Conservation (phyloP, 192 early-diverging fungal species). For the Podila verticillata region DNA sequence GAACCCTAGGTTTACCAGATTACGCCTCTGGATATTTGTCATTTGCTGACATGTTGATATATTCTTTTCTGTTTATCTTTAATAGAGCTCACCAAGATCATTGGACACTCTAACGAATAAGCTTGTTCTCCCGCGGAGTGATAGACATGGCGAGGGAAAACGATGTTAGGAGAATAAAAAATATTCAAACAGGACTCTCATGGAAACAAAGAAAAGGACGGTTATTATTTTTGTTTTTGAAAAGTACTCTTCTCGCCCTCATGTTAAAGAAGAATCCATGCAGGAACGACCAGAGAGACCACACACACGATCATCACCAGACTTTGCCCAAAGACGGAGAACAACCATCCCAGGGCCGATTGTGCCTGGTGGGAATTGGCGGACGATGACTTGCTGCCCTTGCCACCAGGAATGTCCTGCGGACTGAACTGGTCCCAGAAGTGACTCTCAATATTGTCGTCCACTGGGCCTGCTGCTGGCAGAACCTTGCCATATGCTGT, state of each 20-base stretch:
- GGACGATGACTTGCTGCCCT: not conserved
- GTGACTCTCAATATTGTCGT: conserved; percentile 31
- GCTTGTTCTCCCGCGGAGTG: too few relatives aligned
- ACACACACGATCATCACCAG: too few relatives aligned
- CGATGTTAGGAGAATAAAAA: too few relatives aligned
- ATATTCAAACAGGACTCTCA: too few relatives aligned
- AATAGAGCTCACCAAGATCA: conserved; percentile 50
- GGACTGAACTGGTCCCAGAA: conserved; percentile 35
- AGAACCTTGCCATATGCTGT: conserved; percentile 29
- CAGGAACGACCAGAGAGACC: too few relatives aligned
- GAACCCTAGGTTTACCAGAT: not conserved
- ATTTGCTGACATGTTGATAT: not conserved
- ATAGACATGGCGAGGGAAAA: too few relatives aligned
- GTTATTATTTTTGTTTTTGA: not conserved
- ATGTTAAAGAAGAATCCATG: too few relatives aligned
- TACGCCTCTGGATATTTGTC: not conserved
- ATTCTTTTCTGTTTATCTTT: conserved; percentile 3
- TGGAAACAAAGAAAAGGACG: not conserved
- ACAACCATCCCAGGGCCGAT: not conserved
- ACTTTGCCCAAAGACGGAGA: not conserved
- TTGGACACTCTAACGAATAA: conserved; percentile 45
- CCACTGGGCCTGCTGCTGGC: conserved; percentile 27
- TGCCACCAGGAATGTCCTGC: conserved; percentile 1
- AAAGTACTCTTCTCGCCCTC: too few relatives aligned
- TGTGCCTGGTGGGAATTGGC: not conserved